phyloP scores from a whole-genome alignment of 441 rosid genomes.

The Euphorbia schlechtendalii region DNA sequence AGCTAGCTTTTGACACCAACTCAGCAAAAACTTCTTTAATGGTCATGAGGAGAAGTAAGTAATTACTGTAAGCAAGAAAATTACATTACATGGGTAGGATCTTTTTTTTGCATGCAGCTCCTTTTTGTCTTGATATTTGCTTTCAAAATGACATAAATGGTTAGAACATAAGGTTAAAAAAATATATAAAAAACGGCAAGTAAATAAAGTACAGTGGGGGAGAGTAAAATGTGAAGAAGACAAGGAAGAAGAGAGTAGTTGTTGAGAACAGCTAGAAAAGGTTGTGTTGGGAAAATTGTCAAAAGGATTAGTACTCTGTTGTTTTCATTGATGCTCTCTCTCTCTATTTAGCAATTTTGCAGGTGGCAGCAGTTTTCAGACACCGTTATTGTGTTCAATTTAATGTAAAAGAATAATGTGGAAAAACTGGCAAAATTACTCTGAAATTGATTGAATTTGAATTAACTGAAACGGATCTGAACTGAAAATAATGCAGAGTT shows the following conservation, averaged over 20 bases:
- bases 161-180: no score
- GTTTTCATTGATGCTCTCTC: conserved; percentile 17
- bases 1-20: conserved; percentile 5
- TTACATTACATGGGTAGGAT: no score
- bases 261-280: conserved; percentile 30
- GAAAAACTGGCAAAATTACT: not conserved
- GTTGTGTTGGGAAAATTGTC: conserved; percentile 21
- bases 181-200: no score
- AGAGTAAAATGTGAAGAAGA: conserved; percentile 10
- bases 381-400: not conserved
- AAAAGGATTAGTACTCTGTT: conserved; percentile 21
- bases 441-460: no score
- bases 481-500: no score
- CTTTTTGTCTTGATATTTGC: no score
- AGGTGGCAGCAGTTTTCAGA: conserved; percentile 6
- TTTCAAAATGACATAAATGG: no score
- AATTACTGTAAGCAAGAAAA: not conserved
- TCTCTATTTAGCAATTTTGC: conserved; percentile 8
- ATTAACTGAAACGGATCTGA: not conserved
- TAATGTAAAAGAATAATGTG: not conserved
- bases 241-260: no score
- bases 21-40: conserved; percentile 3
- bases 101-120: no score
- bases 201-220: conserved; percentile 15
- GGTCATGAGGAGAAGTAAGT: not conserved